Evolutionary conservation across 176 grass and related monocot species (phyloP), one percentile per base, ranked within the genome.

Genomic region (Thinopyrum elongatum): DNA sequence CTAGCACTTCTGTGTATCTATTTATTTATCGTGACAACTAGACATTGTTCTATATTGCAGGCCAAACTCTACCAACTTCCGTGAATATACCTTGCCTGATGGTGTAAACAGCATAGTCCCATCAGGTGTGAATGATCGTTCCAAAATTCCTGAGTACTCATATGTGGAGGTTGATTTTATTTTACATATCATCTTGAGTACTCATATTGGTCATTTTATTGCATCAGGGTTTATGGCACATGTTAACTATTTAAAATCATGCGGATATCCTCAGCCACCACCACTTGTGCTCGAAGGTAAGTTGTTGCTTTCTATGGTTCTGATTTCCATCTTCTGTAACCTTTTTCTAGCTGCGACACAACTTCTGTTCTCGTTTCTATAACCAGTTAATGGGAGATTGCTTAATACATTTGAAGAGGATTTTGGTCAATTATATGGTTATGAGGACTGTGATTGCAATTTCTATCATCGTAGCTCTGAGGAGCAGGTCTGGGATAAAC

Each of bases 251-350:
- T 47, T 47, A 47, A 47, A 47, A 42, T 42, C 8, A 5, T 1
- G 2, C 1, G 76, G 35, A 27, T 71, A 86, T 72, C 84, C 84
- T 27, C 33, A 70, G 34, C 84, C 84, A 30, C 84, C 84, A 46
- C 84, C 84, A 14, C 84, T 86, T 71, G 65, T 79, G 47, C 65
- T 86, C 2, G 76, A 79, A 42, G 1, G 65, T 86, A 79, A 60
- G 65, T 27, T 1, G 10, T 46, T 86, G 65, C 25, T 72, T 35
- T 72, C 59, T 21, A 13, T 79, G 60, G 69, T 70, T 11, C 34
- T 42, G 36, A 49, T 14, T 29, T 62, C 11, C 49, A 22, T 36
- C 26, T 84, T 61, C 7, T 33, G 12, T 27, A 70, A 51, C 39
- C 39, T 79, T 28, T 61, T 79, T 86, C 6, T 70, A 71, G 7